phyloP scores from a whole-genome alignment of 2,329 filamentous ascomycete genomes.

The Talaromyces sp. region DNA sequence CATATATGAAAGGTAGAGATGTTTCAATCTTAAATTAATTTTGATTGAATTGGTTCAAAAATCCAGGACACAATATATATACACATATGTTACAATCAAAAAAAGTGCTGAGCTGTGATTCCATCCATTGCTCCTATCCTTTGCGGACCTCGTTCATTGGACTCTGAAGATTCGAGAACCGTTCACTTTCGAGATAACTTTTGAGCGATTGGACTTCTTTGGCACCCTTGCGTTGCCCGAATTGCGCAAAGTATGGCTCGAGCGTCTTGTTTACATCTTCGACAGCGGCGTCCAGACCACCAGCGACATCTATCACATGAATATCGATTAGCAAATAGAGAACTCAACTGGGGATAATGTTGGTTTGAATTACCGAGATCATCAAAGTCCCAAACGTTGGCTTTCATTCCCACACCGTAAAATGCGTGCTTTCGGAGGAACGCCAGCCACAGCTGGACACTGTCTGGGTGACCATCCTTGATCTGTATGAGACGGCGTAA shows the following conservation, averaged over 20 bases:
- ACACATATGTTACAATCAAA: not conserved
- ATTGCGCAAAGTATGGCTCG: constrained; percentile 35
- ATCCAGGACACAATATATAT: not conserved
- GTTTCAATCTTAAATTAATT: not conserved
- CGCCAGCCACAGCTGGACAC: constrained; percentile 85
- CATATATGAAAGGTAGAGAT: not conserved
- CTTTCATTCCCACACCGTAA: constrained; percentile 98
- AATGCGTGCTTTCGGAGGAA: constrained; percentile 90
- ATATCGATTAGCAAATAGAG: constrained; percentile 9
- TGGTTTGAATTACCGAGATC: constrained; percentile 54
- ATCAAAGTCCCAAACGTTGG: constrained; percentile 89
- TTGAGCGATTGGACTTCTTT: constrained; percentile 24
- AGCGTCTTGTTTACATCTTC: constrained; percentile 36
- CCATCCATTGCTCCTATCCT: constrained; percentile 7
- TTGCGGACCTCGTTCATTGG: constrained; percentile 30
- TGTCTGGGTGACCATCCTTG: constrained; percentile 82
- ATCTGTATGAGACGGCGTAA: constrained; percentile 84
- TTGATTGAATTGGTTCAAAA: not conserved
- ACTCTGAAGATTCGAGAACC: constrained; percentile 29
- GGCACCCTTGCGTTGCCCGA: constrained; percentile 34
- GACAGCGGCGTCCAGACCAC: constrained; percentile 35
- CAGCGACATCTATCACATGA: constrained; percentile 31
- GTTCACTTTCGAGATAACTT: constrained; percentile 33
- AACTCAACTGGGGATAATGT: constrained; percentile 1
- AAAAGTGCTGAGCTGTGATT: not conserved